These are phyloP conservation scores for Maudiozyma humilis DNA, from an alignment of 1,139 yeast genomes.

Conservation along the genomic window DNA sequence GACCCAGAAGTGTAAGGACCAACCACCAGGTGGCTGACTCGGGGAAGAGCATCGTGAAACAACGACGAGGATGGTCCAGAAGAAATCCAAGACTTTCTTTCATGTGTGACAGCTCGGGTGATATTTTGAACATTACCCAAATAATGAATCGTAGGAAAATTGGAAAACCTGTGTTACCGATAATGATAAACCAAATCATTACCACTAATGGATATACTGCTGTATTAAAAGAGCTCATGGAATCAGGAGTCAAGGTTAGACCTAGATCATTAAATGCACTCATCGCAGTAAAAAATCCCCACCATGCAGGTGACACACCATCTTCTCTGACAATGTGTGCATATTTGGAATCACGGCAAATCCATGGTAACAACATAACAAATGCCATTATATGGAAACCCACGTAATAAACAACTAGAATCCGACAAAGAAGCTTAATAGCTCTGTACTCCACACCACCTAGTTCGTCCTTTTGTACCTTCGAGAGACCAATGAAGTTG, in stretches of 20 bases:
- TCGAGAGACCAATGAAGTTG: constrained; percentile 72
- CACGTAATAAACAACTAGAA: constrained; percentile 58
- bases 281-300: constrained; percentile 79
- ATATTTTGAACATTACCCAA: constrained; percentile 64
- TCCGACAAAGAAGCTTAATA: constrained; percentile 61
- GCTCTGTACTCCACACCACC: constrained; percentile 98
- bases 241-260: constrained; percentile 65
- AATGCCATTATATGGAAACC: constrained; percentile 65
- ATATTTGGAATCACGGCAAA: constrained; percentile 38
- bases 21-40: constrained; percentile 95
- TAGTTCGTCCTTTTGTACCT: constrained; percentile 80
- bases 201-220: constrained; percentile 59
- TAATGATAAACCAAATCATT: constrained; percentile 60
- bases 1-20: constrained; percentile 56
- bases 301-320: constrained; percentile 76
- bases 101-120: constrained; percentile 57
- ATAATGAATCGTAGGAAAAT: constrained; percentile 66
- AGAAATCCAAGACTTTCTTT: constrained; percentile 78
- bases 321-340: constrained; percentile 37
- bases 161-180: constrained; percentile 94
- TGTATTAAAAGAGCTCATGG: constrained; percentile 58
- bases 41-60: constrained; percentile 87
- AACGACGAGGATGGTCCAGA: constrained; percentile 92
- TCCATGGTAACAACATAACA: constrained; percentile 59
- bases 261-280: constrained; percentile 84